These are phyloP conservation scores for Hypsizygus marmoreus DNA, from an alignment of 768 basidiomycete species.

Conservation along the genomic window DNA sequence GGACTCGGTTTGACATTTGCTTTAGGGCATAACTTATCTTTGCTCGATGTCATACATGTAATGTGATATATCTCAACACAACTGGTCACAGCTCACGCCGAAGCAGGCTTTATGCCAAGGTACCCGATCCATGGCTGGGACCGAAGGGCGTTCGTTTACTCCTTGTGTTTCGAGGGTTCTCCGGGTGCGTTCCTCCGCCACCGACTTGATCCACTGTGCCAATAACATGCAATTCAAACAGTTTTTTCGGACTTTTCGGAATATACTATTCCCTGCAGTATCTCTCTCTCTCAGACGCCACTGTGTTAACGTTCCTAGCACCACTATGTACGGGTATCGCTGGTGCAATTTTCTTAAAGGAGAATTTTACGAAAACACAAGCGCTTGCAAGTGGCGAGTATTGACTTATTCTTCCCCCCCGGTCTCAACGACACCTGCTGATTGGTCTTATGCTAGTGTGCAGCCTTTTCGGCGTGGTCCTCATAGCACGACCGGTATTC, in stretches of 20 bases:
- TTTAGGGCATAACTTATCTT: slow-evolving; percentile 52
- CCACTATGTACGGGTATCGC: slow-evolving; percentile 67
- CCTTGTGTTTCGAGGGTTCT: slow-evolving; percentile 58
- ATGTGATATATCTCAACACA: neutral
- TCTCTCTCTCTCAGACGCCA: slow-evolving; percentile 77
- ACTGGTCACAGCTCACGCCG: neutral
- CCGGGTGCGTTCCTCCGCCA: slow-evolving; percentile 47
- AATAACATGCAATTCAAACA: slow-evolving; percentile 32
- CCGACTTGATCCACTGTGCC: neutral
- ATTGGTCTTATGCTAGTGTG: slow-evolving; percentile 39
- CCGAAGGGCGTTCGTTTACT: slow-evolving; percentile 67
- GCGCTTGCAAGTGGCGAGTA: slow-evolving; percentile 48
- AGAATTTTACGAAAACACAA: slow-evolving; percentile 56
- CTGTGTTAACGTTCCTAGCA: slow-evolving; percentile 72
- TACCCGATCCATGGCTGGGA: slow-evolving; percentile 61
- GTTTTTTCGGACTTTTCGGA: slow-evolving; percentile 59
- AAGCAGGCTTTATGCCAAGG: slow-evolving; percentile 38
- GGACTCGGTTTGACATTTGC: neutral
- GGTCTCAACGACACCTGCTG: neutral
- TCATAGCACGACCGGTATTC: slow-evolving; percentile 78
- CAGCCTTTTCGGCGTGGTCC: slow-evolving; percentile 73
- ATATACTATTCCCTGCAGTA: slow-evolving; percentile 69
- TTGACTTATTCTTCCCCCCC: neutral
- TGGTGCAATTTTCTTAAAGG: slow-evolving; percentile 63
- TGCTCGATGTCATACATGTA: slow-evolving; percentile 55